Evolutionary conservation across 345 rosid species (phyloP), one percentile per base, ranked within the genome.

Genomic region (Erodium maritimum): DNA sequence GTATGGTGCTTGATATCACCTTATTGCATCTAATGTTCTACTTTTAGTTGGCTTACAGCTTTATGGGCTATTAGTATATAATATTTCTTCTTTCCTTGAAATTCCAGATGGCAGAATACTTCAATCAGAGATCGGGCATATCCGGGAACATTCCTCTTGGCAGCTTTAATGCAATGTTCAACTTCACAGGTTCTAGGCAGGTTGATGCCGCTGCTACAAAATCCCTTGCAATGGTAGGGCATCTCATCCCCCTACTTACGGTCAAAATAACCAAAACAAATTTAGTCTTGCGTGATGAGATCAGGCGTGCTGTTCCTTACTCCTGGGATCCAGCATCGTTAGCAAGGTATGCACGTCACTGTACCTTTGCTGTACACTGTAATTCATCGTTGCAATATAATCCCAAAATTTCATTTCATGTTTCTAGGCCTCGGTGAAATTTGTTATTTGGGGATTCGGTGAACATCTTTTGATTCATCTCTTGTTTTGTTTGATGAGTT

Each of bases 321-420:
- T 75, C 96, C 1, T 93, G 99, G 99, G 99, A 93, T 78, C 96
- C 97, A 19, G 83, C 97, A 68, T 80, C 86, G 21, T 73, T 93
- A 80, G 96, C 99, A 61, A 87, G 86, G 97, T 86, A 79, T 65
- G 52, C 33, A 58, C 0, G 20, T 65, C 37, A 13, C 58, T 9
- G 3, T 19, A 55, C 21, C 29, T 50, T 60, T 17, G 12, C 8
- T 29, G 24, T 21, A 8, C n/a, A n/a, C n/a, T n/a, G n/a, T n/a
- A n/a, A n/a, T n/a, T n/a, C n/a, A n/a, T n/a, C n/a, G 22, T 23
- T 14, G 19, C n/a, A n/a, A n/a, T n/a, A n/a, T n/a, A n/a, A n/a
- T 51, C n/a, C 21, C 19, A 17, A 19, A 51, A 7, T 42, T 42
- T 42, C 48, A 42, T 42, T 42, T 11, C 17, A 42, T 42, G 17